phyloP scores from a whole-genome alignment of 2,329 filamentous ascomycete species.

The Coniochaeta hoffmannii region DNA sequence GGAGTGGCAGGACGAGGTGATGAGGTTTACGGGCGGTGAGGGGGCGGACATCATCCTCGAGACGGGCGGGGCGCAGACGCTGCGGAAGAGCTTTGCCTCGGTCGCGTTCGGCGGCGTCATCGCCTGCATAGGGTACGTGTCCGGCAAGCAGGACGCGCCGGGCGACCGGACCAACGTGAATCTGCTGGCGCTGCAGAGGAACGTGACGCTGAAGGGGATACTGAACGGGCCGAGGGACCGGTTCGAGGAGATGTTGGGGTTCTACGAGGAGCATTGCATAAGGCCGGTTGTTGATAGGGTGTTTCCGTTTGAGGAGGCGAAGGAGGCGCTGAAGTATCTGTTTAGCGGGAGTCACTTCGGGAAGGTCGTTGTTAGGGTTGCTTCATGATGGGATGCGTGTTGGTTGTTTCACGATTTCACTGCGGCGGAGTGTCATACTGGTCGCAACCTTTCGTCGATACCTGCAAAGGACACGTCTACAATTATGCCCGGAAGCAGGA shows the following conservation, averaged over 20 bases:
- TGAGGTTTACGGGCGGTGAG: constrained; percentile 32
- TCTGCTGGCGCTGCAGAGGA: constrained; percentile 39
- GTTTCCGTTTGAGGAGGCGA: constrained; percentile 32
- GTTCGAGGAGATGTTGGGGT: constrained; percentile 45
- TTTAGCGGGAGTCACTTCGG: constrained; percentile 44
- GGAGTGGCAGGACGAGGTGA: constrained; percentile 41
- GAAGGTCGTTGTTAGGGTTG: constrained; percentile 39
- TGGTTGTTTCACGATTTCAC: no score
- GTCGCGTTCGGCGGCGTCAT: constrained; percentile 49
- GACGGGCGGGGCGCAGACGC: constrained; percentile 42
- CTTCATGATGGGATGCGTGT: no score
- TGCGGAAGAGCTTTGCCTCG: constrained; percentile 43
- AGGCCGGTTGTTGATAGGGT: constrained; percentile 33
- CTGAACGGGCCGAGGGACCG: constrained; percentile 51
- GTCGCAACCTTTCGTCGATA: not conserved
- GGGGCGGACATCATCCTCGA: constrained; percentile 51
- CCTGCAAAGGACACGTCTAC: not conserved
- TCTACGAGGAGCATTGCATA: constrained; percentile 28
- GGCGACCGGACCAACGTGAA: constrained; percentile 52
- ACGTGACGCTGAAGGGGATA: constrained; percentile 45
- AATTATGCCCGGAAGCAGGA: not conserved
- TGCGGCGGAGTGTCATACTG: no score
- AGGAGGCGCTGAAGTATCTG: constrained; percentile 40
- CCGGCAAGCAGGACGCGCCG: constrained; percentile 44
- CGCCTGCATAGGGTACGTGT: constrained; percentile 38